Evolutionary conservation across 116 monocot species (phyloP), one percentile per base, ranked within the genome.

Genomic region (Trichopus zeylanicus): DNA sequence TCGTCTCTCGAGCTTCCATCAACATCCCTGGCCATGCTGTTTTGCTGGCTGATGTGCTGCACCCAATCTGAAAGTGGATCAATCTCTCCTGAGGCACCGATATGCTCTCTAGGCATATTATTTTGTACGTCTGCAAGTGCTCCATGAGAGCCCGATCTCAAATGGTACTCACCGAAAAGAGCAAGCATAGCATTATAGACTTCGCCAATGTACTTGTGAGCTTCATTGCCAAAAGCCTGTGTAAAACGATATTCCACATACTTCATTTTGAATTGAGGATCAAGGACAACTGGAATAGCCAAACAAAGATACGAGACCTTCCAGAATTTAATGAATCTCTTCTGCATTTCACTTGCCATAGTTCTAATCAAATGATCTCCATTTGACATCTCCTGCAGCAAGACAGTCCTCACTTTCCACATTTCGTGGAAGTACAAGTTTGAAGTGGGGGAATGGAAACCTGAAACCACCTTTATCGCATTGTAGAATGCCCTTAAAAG

Each of bases 201-300:
- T 42, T 42, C 42, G n/a, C 42, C 42, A 15, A 42, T n/a, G 13
- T 12, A 42, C 42, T 42, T 42, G 4, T 42, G 42, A 13, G 42
- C 42, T 42, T 42, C 42, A 42, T 42, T 42, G n/a, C 42, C 42
- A 18, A 42, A 42, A 42, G 42, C 42, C n/a, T 42, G 42, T 42
- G 42, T 13, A 42, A 42, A 42, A 16, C 42, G 42, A 3, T 42
- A 42, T 42, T 42, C 42, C 12, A 42, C 42, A 42, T 42, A 42
- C 42, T 42, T 42, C 42, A 42, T 42, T 42, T 42, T 42, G n/a
- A 42, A 42, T 42, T 42, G 42, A 2, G 42, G 42, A 42, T 42
- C 42, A 16, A 42, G n/a, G 42, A 42, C n/a, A 4, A 42, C 42
- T 3, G 42, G 42, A 42, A 42, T 42, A 42, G 42, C 42, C 42